Percentiles rank a stretch among this genome's conserved stretches.
Conservation (phyloP, 257 asterid genomes). For the Agastache rugosa region DNA sequence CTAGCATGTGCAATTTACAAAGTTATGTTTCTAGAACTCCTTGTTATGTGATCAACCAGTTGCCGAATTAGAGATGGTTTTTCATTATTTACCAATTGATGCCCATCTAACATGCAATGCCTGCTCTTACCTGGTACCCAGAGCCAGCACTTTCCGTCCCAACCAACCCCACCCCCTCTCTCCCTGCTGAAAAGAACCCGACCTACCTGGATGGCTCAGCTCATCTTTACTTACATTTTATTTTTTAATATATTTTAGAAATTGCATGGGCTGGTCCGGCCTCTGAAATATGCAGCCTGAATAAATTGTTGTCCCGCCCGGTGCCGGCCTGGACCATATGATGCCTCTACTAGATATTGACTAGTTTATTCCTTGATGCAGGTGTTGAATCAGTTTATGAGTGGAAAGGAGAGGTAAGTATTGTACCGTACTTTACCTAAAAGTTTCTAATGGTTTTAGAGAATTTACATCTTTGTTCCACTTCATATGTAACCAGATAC, state of each 20-base stretch:
- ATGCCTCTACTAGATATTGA: not conserved
- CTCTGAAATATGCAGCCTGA: not conserved
- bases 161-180: no score
- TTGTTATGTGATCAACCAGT: constrained; percentile 3
- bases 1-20: not conserved
- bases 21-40: constrained; percentile 11
- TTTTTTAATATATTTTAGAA: not conserved
- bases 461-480: constrained; percentile 13
- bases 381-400: constrained; percentile 87
- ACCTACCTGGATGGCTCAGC: not conserved
- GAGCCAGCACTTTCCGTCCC: not conserved
- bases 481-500: constrained; percentile 55
- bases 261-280: not conserved
- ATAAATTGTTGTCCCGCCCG: not conserved
- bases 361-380: constrained; percentile 41
- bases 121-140: constrained; percentile 20
- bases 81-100: not conserved
- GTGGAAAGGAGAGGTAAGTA: constrained; percentile 92
- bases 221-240: not conserved
- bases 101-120: constrained; percentile 13
- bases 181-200: not conserved
- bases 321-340: not conserved
- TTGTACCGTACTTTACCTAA: not conserved
- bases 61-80: not conserved
- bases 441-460: not conserved